Evolutionary conservation across 2,329 filamentous ascomycete genomes (phyloP).

Genomic region (Microdochium bolleyi): DNA sequence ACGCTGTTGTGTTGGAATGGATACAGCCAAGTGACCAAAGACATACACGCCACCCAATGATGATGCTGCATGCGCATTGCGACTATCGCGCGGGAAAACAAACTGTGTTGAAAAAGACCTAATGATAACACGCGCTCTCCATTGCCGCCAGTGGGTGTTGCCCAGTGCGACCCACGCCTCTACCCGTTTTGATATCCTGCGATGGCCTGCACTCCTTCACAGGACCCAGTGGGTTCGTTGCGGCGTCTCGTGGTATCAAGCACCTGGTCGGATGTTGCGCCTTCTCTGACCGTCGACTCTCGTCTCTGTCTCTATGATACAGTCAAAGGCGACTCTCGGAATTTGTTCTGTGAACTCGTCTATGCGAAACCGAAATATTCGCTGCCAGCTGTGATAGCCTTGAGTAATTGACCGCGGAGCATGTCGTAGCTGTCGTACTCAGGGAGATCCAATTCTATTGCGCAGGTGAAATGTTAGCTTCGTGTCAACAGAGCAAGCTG

Average conservation of each 20-base stretch:
- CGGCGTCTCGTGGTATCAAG: background rate
- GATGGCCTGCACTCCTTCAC: constrained; percentile 1
- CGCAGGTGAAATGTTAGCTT: constrained; percentile 21
- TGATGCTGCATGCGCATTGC: too few relatives aligned
- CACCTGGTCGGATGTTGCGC: too few relatives aligned
- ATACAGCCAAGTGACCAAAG: too few relatives aligned
- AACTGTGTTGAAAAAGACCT: too few relatives aligned
- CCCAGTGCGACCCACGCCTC: too few relatives aligned
- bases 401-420: constrained; percentile 80
- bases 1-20: too few relatives aligned
- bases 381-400: constrained; percentile 94
- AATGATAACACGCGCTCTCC: too few relatives aligned
- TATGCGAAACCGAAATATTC: constrained; percentile 98
- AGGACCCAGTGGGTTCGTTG: background rate
- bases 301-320: background rate
- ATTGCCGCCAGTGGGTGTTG: too few relatives aligned
- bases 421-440: constrained; percentile 96
- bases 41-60: too few relatives aligned
- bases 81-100: too few relatives aligned
- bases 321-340: background rate
- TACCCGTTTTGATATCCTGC: too few relatives aligned
- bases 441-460: constrained; percentile 85
- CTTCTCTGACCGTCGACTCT: too few relatives aligned
- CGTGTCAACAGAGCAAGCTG: background rate
- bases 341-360: constrained; percentile 9